phyloP scores from a whole-genome alignment of 169 alveolate species.

The Pseudocohnilembus persalinus region DNA sequence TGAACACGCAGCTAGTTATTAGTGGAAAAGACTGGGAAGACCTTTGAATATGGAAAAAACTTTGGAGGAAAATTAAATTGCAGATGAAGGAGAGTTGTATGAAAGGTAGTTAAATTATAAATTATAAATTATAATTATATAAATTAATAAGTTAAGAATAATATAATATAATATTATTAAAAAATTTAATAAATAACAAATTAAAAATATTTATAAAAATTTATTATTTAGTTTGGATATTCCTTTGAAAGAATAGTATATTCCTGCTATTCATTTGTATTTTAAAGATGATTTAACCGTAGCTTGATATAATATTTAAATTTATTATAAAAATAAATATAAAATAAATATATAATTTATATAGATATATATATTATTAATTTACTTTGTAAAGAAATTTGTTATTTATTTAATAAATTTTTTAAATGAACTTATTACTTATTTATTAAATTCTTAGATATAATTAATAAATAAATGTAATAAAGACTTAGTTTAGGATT shows the following conservation, averaged over 20 bases:
- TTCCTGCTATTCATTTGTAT: slow-evolving; percentile 89
- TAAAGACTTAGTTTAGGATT: no score
- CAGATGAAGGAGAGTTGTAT: slow-evolving; percentile 78
- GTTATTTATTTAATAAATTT: no score
- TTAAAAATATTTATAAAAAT: slow-evolving; percentile 36
- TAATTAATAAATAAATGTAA: no score
- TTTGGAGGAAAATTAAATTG: slow-evolving; percentile 81
- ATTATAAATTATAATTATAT: not conserved
- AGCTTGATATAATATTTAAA: slow-evolving; percentile 44
- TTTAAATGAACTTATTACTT: no score
- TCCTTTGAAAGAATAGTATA: slow-evolving; percentile 80
- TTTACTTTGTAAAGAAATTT: no score
- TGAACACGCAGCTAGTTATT: slow-evolving; percentile 88
- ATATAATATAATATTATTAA: no score
- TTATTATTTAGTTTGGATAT: slow-evolving; percentile 74
- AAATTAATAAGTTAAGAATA: no score
- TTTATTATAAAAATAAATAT: no score
- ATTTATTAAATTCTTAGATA: no score
- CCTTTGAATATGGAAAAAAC: slow-evolving; percentile 88
- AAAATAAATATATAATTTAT: no score
- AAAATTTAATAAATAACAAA: not conserved
- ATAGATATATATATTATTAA: no score
- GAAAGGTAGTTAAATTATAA: not conserved
- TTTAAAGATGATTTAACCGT: slow-evolving; percentile 90
- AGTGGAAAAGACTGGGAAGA: slow-evolving; percentile 86